Evolutionary conservation across 2,329 filamentous ascomycete genomes (phyloP).

Genomic region (Fusarium sp.): DNA sequence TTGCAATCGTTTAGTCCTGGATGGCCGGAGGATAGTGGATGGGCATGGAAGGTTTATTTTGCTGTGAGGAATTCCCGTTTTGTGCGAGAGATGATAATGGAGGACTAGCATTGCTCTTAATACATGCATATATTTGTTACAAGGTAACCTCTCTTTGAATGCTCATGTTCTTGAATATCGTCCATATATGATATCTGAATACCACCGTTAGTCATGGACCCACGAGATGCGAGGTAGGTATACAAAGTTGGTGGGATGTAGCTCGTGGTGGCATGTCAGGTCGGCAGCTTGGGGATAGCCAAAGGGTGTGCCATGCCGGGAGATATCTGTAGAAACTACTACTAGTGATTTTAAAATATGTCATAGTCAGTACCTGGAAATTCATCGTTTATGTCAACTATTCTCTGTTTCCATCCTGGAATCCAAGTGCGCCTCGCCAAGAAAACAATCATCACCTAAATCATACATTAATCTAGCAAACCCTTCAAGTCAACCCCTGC

Average conservation of each 20-base stretch:
- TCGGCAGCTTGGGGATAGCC: no score
- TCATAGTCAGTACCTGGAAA: neutral
- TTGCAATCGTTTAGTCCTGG: neutral
- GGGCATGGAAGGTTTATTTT: neutral
- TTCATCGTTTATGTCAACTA: neutral
- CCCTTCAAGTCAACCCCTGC: conserved; percentile 5
- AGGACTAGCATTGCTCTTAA: no score
- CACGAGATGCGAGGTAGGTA: no score
- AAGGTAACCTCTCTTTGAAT: no score
- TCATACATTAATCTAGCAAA: neutral
- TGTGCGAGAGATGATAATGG: no score
- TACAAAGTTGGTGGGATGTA: no score
- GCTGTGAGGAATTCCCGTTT: neutral
- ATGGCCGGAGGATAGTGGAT: neutral
- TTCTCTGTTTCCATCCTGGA: neutral
- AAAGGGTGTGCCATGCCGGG: no score
- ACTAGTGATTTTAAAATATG: neutral
- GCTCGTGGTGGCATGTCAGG: no score
- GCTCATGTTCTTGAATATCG: no score
- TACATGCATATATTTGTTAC: no score
- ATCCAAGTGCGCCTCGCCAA: neutral
- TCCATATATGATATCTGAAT: no score
- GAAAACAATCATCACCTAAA: neutral
- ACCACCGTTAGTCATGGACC: no score
- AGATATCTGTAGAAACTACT: neutral